Percentiles rank a stretch among this genome's conserved stretches.
Evolutionary conservation across 805 yeast species (phyloP).

Genomic region (Metschnikowia borealis): DNA sequence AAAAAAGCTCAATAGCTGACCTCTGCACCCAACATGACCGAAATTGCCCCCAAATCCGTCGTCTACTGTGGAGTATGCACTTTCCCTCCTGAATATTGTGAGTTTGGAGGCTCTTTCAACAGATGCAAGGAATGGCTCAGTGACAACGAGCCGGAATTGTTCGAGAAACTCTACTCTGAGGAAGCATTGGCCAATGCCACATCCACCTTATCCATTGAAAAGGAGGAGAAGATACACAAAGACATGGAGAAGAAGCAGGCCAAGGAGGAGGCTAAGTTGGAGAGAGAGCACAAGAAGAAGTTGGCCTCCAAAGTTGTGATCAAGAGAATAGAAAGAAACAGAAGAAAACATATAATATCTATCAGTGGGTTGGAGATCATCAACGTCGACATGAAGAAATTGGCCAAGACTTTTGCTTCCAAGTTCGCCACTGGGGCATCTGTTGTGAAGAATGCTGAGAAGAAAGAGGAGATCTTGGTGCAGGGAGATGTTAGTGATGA

Average conservation of each 20-base stretch:
- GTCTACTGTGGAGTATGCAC: constrained; percentile 77
- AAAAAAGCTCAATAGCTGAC: neutral
- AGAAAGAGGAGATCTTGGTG: constrained; percentile 84
- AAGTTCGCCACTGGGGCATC: constrained; percentile 96
- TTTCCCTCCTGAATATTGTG: constrained; percentile 89
- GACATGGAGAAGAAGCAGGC: constrained; percentile 82
- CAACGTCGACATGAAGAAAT: constrained; percentile 83
- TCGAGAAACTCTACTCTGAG: constrained; percentile 55
- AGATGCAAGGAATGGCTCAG: constrained; percentile 83
- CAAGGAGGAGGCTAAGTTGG: constrained; percentile 80
- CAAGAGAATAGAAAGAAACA: constrained; percentile 85
- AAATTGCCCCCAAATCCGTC: constrained; percentile 34
- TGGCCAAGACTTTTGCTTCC: constrained; percentile 87
- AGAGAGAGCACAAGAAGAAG: constrained; percentile 75
- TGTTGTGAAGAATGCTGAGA: constrained; percentile 84
- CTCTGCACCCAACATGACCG: constrained; percentile 22
- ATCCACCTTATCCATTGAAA: constrained; percentile 63
- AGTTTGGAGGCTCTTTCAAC: constrained; percentile 76
- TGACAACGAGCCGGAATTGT: constrained; percentile 55
- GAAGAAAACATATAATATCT: constrained; percentile 82
- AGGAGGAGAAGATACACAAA: constrained; percentile 76
- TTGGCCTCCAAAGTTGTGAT: constrained; percentile 76
- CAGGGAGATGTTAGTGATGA: constrained; percentile 96
- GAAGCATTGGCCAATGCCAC: constrained; percentile 54
- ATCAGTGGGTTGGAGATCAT: constrained; percentile 85